Evolutionary conservation across 345 rosid species (phyloP).

Genomic region (Angophora floribunda): DNA sequence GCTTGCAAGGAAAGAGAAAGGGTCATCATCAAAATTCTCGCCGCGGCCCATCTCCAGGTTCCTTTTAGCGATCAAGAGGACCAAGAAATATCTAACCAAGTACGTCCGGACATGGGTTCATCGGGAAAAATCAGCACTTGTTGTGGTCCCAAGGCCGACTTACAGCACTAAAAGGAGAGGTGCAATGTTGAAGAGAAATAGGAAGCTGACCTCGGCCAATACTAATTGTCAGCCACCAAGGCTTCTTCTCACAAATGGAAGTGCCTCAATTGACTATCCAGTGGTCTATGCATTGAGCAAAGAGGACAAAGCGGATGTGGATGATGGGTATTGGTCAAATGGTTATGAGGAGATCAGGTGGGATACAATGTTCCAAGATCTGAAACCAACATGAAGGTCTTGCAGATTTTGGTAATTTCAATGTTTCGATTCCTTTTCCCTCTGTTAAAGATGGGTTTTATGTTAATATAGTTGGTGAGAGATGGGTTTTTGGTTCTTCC

Average conservation of each 20-base stretch:
- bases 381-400: constrained; percentile 70
- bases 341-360: constrained; percentile 64
- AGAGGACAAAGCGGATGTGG: constrained; percentile 19
- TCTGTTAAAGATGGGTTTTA: background rate
- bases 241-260: constrained; percentile 57
- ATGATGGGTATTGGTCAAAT: constrained; percentile 31
- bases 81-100: constrained; percentile 35
- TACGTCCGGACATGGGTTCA: constrained; percentile 34
- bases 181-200: constrained; percentile 61
- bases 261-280: constrained; percentile 11
- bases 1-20: constrained; percentile 43
- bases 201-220: constrained; percentile 21
- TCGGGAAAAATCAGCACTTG: constrained; percentile 44
- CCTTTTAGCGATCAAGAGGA: constrained; percentile 46
- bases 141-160: constrained; percentile 7
- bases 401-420: background rate
- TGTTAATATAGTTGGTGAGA: constrained; percentile 34
- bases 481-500: constrained; percentile 61
- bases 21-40: background rate
- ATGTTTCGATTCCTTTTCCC: background rate
- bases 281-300: constrained; percentile 18
- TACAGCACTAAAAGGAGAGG: background rate
- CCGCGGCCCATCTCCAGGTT: constrained; percentile 29
- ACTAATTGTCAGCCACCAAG: constrained; percentile 11
- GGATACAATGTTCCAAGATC: constrained; percentile 88